A percentile compares a stretch with the other conserved stretches of the same genome.
phyloP scores from a whole-genome alignment of 306 rosid genomes.

The Vachellia pachyceras region DNA sequence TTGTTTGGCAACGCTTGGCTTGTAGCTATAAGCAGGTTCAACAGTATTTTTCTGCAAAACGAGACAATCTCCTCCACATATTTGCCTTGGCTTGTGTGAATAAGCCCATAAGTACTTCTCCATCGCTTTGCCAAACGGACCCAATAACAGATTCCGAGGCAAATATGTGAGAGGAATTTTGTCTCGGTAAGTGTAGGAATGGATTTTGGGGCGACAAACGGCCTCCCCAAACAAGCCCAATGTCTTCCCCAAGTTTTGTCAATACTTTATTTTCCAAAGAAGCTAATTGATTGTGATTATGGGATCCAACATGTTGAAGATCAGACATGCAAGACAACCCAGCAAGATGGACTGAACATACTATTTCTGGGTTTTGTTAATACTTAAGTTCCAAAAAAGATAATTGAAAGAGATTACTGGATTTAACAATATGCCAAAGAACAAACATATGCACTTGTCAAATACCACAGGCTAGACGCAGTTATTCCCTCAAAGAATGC shows the following conservation, averaged over 20 bases:
- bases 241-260: not conserved
- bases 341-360: not conserved
- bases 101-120: no score
- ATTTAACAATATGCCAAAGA: slow-evolving; percentile 25
- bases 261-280: not conserved
- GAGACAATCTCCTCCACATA: no score
- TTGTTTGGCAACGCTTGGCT: no score
- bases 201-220: no score
- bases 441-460: slow-evolving; percentile 23
- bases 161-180: no score
- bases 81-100: no score
- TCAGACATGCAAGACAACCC: slow-evolving; percentile 12
- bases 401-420: slow-evolving; percentile 16
- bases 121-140: no score
- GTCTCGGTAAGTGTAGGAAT: no score
- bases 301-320: slow-evolving; percentile 27
- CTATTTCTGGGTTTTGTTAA: not conserved
- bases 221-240: no score
- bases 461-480: slow-evolving; percentile 79
- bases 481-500: slow-evolving; percentile 89
- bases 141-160: no score
- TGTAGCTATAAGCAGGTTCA: no score
- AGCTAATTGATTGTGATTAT: slow-evolving; percentile 18
- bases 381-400: not conserved
- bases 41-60: no score